phyloP scores from a whole-genome alignment of 768 basidiomycete genomes.

The Wakefieldia striispora region DNA sequence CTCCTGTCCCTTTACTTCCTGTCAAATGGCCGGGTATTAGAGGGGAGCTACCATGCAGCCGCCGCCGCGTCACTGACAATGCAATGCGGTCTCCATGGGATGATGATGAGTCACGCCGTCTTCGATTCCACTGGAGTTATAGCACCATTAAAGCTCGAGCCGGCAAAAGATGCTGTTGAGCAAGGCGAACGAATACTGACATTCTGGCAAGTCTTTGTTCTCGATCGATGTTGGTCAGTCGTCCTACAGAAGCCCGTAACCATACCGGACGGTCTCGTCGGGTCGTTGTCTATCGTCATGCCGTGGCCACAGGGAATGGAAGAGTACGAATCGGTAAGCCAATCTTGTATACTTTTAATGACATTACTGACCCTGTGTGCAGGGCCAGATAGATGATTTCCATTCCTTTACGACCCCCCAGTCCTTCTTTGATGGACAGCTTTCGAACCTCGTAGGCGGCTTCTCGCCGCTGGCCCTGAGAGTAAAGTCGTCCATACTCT shows the following conservation, averaged over 20 bases:
- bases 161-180: constrained; percentile 54
- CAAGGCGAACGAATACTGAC: constrained; percentile 71
- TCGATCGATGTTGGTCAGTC: constrained; percentile 81
- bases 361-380: constrained; percentile 16
- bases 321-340: constrained; percentile 69
- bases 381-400: constrained; percentile 59
- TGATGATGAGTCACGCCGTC: constrained; percentile 32
- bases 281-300: constrained; percentile 58
- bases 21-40: constrained; percentile 71
- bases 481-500: constrained; percentile 74
- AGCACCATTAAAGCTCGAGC: constrained; percentile 48
- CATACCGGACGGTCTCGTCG: constrained; percentile 61
- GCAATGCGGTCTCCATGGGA: constrained; percentile 66
- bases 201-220: constrained; percentile 82
- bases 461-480: constrained; percentile 66
- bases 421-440: constrained; percentile 60
- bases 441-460: constrained; percentile 45
- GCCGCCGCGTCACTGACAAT: constrained; percentile 72
- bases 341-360: constrained; percentile 5
- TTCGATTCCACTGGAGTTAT: constrained; percentile 36
- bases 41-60: constrained; percentile 75
- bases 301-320: constrained; percentile 77
- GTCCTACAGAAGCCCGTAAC: constrained; percentile 64
- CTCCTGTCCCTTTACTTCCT: constrained; percentile 75
- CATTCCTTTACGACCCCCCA: constrained; percentile 57